Base-by-base conservation (phyloP, 768 basidiomycete species). In the Suillus paluster region DNA sequence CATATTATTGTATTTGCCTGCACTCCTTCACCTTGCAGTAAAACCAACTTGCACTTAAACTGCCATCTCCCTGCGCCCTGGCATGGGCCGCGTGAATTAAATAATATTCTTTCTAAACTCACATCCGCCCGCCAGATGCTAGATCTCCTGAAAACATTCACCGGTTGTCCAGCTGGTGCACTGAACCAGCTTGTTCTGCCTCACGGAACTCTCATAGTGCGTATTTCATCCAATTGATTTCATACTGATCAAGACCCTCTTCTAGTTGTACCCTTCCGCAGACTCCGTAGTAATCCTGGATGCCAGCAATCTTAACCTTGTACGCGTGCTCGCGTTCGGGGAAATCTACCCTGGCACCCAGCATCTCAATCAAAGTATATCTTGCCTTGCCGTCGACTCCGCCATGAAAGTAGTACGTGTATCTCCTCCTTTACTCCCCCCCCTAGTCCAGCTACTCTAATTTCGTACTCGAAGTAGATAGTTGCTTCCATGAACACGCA, bases 391-490 rank as follows among this genome's bases (percentile, higher is more conserved):
- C 4, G 85, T 93, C 21, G 94, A 95, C 72, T 81, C 86, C 17
- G 86, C 86, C 56, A 89, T 92, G 86, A 93, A 89, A 78, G 83
- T 93, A 63, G 93, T 94, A 73, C 73, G 91, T 82, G 50, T 36
- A 36, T 50, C 33, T 34, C 33, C 46, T 63, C 53, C 33, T 49
- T 39, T n/a, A 39, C 39, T 57, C 38, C 25, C 59, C 50, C 52
- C 55, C 54, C n/a, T 61, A 61, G 68, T 59, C 17, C 30, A 33
- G 30, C 48, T 25, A 25, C 50, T 54, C 57, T 56, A 61, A 21
- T 54, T 56, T 46, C 63, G 57, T 62, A 54, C 63, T 59, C 61
- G 42, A 58, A 48, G 53, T 72, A 94, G 93, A 84, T 94, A 66
- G 86, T 90, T 48, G 90, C 91, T 45, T 84, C 90, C 63, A 84